These are phyloP conservation scores for Beauveria scarabaeidicola DNA, from an alignment of 2,329 filamentous ascomycete genomes.

Conservation along the genomic window DNA sequence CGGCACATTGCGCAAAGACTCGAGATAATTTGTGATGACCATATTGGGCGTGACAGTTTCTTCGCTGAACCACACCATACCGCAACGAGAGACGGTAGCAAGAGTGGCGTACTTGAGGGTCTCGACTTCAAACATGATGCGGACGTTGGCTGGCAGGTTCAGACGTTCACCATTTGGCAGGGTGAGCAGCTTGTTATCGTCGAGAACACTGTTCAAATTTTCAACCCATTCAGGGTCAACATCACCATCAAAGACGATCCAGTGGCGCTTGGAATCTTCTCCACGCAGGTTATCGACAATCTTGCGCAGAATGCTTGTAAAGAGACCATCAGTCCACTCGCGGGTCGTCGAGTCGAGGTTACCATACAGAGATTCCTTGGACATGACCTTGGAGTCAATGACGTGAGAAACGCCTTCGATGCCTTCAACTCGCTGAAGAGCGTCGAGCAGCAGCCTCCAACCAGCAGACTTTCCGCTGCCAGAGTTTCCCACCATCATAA, in stretches of 20 bases:
- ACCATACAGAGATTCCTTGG: conserved; percentile 94
- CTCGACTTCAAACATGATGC: conserved; percentile 99
- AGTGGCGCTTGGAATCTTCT: conserved; percentile 93
- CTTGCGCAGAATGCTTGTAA: conserved; percentile 94
- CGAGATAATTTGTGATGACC: conserved; percentile 87
- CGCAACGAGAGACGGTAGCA: conserved; percentile 97
- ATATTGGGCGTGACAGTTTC: conserved; percentile 90
- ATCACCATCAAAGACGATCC: conserved; percentile 99
- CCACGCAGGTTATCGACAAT: conserved; percentile 98
- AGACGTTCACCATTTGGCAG: conserved; percentile 96
- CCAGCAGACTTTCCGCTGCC: conserved; percentile 95
- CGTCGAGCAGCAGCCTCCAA: conserved; percentile 87
- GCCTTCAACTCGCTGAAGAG: conserved; percentile 81
- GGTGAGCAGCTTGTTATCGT: conserved; percentile 97
- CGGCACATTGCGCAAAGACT: conserved; percentile 68
- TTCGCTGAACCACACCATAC: conserved; percentile 99
- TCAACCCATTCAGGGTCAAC: conserved; percentile 99
- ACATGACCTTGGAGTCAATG: conserved; percentile 99
- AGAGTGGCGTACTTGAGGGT: conserved; percentile 94
- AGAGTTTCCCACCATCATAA: conserved; percentile 99
- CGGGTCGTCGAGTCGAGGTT: conserved; percentile 92
- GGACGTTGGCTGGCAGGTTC: conserved; percentile 86
- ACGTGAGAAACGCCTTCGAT: conserved; percentile 93
- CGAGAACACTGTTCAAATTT: conserved; percentile 97
- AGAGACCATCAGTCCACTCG: conserved; percentile 98